phyloP scores from a whole-genome alignment of 176 grass and related monocot species.

The Themeda triandra region DNA sequence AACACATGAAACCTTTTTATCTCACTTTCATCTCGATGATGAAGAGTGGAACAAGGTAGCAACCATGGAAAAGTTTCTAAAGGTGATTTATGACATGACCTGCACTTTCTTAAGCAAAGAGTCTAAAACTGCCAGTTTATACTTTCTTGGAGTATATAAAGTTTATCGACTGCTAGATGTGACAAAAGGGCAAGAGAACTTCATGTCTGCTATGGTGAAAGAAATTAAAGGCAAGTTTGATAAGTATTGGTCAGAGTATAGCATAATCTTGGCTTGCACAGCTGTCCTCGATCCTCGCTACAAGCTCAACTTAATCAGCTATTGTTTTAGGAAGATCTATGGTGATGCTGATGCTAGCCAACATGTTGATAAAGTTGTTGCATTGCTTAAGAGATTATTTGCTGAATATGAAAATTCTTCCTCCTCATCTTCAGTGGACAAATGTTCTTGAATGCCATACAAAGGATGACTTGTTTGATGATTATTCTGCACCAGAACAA shows the following conservation, averaged over 20 bases:
- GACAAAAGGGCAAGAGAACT: background rate
- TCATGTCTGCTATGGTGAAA: constrained; percentile 19
- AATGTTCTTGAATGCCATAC: constrained; percentile 10
- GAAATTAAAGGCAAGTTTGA: constrained; percentile 16
- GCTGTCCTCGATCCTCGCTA: background rate
- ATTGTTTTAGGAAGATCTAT: constrained; percentile 28
- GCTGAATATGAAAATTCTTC: constrained; percentile 7
- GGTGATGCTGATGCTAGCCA: constrained; percentile 8
- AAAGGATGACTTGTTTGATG: constrained; percentile 31
- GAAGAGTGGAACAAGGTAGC: constrained; percentile 16
- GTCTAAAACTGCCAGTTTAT: constrained; percentile 20
- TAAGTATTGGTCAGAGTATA: constrained; percentile 17
- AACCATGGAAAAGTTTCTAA: constrained; percentile 15
- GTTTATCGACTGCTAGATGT: constrained; percentile 2
- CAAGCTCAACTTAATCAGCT: constrained; percentile 28
- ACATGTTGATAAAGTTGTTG: constrained; percentile 25
- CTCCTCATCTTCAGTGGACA: constrained; percentile 6
- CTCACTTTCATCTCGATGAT: constrained; percentile 3
- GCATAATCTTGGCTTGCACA: background rate
- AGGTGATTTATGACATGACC: constrained; percentile 22
- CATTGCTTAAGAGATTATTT: constrained; percentile 10
- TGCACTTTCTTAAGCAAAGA: constrained; percentile 21
- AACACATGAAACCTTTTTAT: background rate
- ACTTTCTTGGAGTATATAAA: constrained; percentile 34
- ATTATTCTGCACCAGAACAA: constrained; percentile 10